phyloP scores from a whole-genome alignment of 2,329 filamentous ascomycete species.

The Emericellopsis atlantica region DNA sequence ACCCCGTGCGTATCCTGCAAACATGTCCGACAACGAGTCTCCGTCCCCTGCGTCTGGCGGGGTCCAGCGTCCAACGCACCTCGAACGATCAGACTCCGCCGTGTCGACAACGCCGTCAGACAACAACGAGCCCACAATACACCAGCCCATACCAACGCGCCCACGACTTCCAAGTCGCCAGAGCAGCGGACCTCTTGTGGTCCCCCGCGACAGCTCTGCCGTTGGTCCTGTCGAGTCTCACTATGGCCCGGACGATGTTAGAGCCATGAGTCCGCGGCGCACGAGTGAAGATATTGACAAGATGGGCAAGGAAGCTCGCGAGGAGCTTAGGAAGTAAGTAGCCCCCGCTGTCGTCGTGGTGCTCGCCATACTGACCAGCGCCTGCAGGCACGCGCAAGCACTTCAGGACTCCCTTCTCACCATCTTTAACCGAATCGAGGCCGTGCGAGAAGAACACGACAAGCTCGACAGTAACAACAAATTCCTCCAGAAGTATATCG shows the following conservation, averaged over 20 bases:
- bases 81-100: background rate
- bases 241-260: slow-evolving; percentile 76
- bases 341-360: background rate
- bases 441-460: slow-evolving; percentile 87
- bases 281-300: slow-evolving; percentile 86
- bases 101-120: slow-evolving; percentile 10
- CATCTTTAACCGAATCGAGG: slow-evolving; percentile 88
- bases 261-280: slow-evolving; percentile 86
- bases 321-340: slow-evolving; percentile 44
- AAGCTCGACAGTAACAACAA: slow-evolving; percentile 96
- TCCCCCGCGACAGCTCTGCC: slow-evolving; percentile 62
- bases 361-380: slow-evolving; percentile 5
- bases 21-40: background rate
- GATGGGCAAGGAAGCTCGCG: slow-evolving; percentile 70
- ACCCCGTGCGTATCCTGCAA: too few relatives aligned
- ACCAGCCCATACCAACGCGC: slow-evolving; percentile 41
- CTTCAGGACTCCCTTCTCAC: slow-evolving; percentile 82
- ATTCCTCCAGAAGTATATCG: slow-evolving; percentile 95
- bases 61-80: too few relatives aligned
- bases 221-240: slow-evolving; percentile 62
- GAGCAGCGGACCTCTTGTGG: slow-evolving; percentile 72
- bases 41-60: background rate
- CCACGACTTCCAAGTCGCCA: slow-evolving; percentile 62
- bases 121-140: slow-evolving; percentile 25
- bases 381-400: slow-evolving; percentile 66